These are phyloP conservation scores for Rhodotorula sp. DNA, from an alignment of 1,284 basidiomycete species.

Conservation along the genomic window DNA sequence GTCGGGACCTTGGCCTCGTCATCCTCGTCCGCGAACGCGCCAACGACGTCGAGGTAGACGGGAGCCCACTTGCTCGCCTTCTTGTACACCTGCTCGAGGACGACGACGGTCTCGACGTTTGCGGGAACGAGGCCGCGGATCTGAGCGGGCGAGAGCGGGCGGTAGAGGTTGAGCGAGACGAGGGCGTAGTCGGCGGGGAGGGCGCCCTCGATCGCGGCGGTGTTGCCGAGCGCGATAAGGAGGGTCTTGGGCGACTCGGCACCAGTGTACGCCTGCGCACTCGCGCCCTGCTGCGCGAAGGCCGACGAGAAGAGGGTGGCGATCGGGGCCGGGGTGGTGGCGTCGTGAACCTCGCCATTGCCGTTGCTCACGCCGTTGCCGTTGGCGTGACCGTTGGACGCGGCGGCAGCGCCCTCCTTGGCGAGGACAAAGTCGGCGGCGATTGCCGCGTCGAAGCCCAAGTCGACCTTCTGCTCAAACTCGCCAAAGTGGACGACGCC, in stretches of 20 bases:
- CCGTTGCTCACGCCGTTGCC: constrained; percentile 21
- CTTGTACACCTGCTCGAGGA: constrained; percentile 75
- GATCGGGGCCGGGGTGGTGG: constrained; percentile 8
- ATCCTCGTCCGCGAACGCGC: constrained; percentile 62
- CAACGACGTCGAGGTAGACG: constrained; percentile 78
- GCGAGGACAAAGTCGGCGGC: constrained; percentile 8
- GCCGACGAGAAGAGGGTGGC: constrained; percentile 25
- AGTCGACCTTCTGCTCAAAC: constrained; percentile 26
- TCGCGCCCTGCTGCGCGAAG: constrained; percentile 22
- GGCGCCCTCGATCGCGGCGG: constrained; percentile 51
- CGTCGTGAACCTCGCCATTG: constrained; percentile 29
- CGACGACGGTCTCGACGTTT: constrained; percentile 70
- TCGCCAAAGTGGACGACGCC: constrained; percentile 48
- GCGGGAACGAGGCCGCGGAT: constrained; percentile 67
- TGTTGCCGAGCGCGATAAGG: constrained; percentile 69
- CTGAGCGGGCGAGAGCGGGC: constrained; percentile 69
- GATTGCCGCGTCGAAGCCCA: constrained; percentile 4
- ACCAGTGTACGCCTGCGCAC: constrained; percentile 27
- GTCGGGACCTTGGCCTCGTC: constrained; percentile 54
- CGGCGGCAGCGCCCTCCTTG: too few species aligned
- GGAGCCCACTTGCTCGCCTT: constrained; percentile 86
- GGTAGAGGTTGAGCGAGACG: constrained; percentile 70
- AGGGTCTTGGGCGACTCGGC: constrained; percentile 48
- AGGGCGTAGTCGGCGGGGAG: constrained; percentile 64
- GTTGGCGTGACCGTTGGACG: not conserved